Evolutionary conservation across 2,329 filamentous ascomycete genomes (phyloP).

Genomic region (Xylariaceae sp.): DNA sequence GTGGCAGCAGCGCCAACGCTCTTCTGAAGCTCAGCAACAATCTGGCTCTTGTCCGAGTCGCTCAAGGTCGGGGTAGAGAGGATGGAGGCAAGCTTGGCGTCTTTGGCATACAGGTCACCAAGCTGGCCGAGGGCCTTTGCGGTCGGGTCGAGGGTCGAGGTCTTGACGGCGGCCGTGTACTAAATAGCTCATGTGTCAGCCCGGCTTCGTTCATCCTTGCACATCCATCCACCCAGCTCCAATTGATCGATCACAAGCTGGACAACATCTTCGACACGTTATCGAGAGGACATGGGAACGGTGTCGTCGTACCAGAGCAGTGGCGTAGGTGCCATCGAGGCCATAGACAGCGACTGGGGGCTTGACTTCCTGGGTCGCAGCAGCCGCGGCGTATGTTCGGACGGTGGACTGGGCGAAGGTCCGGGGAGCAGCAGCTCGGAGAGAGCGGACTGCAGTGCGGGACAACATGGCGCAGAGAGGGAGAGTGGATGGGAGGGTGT

Average conservation of each 20-base stretch:
- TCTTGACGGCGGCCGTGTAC: constrained; percentile 96
- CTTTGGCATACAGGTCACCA: constrained; percentile 70
- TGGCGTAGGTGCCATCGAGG: constrained; percentile 96
- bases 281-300: not conserved
- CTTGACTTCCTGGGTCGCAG: constrained; percentile 66
- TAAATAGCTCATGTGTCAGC: constrained; percentile 49
- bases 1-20: constrained; percentile 62
- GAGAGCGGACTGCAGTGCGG: constrained; percentile 57
- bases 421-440: constrained; percentile 57
- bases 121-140: constrained; percentile 76
- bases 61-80: constrained; percentile 78
- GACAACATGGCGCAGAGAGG: constrained; percentile 51
- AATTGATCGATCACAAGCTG: constrained; percentile 1
- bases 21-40: constrained; percentile 87
- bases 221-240: not conserved
- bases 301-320: constrained; percentile 78
- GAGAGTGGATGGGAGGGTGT: constrained; percentile 8
- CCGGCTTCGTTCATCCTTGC: constrained; percentile 12
- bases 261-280: not conserved
- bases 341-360: constrained; percentile 90
- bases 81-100: constrained; percentile 75
- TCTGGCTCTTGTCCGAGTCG: constrained; percentile 75
- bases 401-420: constrained; percentile 59
- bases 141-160: constrained; percentile 77
- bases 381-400: constrained; percentile 73